phyloP scores from a whole-genome alignment of 2,329 filamentous ascomycete genomes.

The Aspergillus jensenii region DNA sequence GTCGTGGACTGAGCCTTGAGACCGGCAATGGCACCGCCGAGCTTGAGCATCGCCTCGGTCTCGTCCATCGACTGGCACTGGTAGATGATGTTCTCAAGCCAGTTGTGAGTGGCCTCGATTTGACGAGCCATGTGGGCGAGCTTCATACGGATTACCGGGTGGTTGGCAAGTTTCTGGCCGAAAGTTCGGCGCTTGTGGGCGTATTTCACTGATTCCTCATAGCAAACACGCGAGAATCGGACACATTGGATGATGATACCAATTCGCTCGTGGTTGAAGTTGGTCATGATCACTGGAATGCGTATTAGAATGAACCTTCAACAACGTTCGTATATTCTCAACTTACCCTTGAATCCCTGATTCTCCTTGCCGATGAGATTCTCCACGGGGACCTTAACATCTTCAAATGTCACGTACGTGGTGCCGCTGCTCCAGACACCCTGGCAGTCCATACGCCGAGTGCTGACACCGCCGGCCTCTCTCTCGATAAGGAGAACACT shows the following conservation, averaged over 20 bases:
- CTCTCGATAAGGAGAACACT: conserved; percentile 91
- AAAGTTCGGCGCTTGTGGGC: conserved; percentile 97
- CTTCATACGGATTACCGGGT: conserved; percentile 96
- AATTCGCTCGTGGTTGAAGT: conserved; percentile 99
- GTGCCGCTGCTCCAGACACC: conserved; percentile 95
- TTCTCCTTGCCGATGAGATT: conserved; percentile 98
- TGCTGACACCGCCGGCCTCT: conserved; percentile 77
- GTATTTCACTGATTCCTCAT: conserved; percentile 94
- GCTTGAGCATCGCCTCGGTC: conserved; percentile 91
- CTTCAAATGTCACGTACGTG: conserved; percentile 97
- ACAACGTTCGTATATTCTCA: not conserved
- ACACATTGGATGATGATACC: conserved; percentile 98
- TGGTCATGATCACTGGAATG: conserved; percentile 85
- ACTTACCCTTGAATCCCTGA: conserved; percentile 82
- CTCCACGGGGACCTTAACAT: conserved; percentile 99
- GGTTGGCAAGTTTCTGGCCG: conserved; percentile 92
- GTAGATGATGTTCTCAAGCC: conserved; percentile 93
- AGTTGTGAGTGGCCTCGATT: conserved; percentile 95
- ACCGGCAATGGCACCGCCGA: conserved; percentile 89
- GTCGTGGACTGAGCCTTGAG: conserved; percentile 92
- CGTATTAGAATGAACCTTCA: not conserved
- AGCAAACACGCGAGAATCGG: conserved; percentile 94
- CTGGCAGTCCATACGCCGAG: conserved; percentile 96
- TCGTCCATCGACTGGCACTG: conserved; percentile 93
- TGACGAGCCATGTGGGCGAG: conserved; percentile 97